Evolutionary conservation across 108 stramenopile genomes (phyloP).

Genomic region (Pseudonitzschia pungens): DNA sequence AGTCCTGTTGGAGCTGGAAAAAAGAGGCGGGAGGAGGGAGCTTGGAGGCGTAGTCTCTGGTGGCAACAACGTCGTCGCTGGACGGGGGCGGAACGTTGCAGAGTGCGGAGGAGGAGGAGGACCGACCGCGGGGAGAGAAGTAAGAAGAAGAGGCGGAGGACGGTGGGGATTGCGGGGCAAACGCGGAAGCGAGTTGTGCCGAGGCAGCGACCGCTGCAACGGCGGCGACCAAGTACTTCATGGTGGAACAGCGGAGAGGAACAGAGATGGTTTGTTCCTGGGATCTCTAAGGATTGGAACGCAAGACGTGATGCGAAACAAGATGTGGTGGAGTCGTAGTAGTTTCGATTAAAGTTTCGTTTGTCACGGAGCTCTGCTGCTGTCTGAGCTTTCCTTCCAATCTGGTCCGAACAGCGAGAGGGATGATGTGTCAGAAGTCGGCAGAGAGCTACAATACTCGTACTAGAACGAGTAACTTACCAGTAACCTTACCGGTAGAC

Average conservation of each 20-base stretch:
- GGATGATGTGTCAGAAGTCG: not conserved
- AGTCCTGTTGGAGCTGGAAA: conserved; percentile 77
- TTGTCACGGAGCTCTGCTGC: too few species aligned
- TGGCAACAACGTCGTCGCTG: conserved; percentile 41
- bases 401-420: not conserved
- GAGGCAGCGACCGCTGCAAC: not conserved
- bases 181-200: not conserved
- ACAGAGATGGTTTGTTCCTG: not conserved
- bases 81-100: conserved; percentile 61
- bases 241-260: not conserved
- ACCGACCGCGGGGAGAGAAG: too few species aligned
- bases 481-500: too few species aligned
- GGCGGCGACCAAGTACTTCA: not conserved
- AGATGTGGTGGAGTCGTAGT: too few species aligned
- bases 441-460: not conserved
- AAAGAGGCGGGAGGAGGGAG: conserved; percentile 66
- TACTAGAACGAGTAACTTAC: not conserved
- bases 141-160: too few species aligned
- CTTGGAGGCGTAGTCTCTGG: conserved; percentile 54
- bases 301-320: too few species aligned
- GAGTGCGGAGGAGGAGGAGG: too few species aligned
- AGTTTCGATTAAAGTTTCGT: too few species aligned
- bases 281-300: not conserved
- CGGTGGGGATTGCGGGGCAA: not conserved
- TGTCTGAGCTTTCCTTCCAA: too few species aligned